A percentile compares a stretch with the other conserved stretches of the same genome.
These are phyloP conservation scores for Ascocoryne sarcoides DNA, from an alignment of 2,329 filamentous ascomycete species.

Conservation along the genomic window DNA sequence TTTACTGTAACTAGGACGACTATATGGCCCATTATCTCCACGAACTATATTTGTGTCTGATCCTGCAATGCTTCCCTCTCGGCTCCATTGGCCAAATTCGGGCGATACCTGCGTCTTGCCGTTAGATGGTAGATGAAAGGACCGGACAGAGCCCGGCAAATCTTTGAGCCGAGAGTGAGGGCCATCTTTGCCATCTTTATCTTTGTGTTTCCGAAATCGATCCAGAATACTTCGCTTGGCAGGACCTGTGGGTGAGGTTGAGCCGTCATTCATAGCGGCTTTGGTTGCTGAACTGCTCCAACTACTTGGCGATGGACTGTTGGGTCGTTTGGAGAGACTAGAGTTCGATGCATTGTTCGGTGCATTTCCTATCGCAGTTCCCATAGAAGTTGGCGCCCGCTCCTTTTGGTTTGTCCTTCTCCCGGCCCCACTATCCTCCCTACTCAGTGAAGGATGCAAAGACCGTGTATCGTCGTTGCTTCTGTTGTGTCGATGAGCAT, in stretches of 20 bases:
- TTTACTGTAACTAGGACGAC: constrained; percentile 3
- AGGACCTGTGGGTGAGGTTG: constrained; percentile 32
- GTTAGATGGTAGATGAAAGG: constrained; percentile 34
- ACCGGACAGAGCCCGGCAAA: constrained; percentile 44
- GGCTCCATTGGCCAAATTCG: constrained; percentile 23
- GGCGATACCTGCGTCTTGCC: constrained; percentile 19
- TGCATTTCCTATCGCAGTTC: constrained; percentile 19
- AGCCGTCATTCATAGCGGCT: constrained; percentile 37
- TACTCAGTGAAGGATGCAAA: constrained; percentile 62
- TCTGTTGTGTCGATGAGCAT: constrained; percentile 57
- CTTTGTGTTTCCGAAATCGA: constrained; percentile 34
- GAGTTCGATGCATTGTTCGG: constrained; percentile 17
- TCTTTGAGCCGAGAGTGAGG: constrained; percentile 37
- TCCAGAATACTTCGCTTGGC: constrained; percentile 24
- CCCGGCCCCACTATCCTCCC: constrained; percentile 60
- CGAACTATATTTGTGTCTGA: constrained; percentile 22
- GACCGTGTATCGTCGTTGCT: constrained; percentile 58
- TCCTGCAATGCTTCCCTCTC: constrained; percentile 23
- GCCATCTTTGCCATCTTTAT: constrained; percentile 41
- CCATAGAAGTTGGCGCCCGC: constrained; percentile 29
- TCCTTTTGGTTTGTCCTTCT: constrained; percentile 43
- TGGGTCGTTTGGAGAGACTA: constrained; percentile 48
- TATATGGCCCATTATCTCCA: constrained; percentile 16
- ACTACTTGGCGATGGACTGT: constrained; percentile 72
- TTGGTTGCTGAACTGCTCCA: constrained; percentile 31